Base-by-base conservation (phyloP, 1,139 yeast species). In the Oligophagozyma castellii region DNA sequence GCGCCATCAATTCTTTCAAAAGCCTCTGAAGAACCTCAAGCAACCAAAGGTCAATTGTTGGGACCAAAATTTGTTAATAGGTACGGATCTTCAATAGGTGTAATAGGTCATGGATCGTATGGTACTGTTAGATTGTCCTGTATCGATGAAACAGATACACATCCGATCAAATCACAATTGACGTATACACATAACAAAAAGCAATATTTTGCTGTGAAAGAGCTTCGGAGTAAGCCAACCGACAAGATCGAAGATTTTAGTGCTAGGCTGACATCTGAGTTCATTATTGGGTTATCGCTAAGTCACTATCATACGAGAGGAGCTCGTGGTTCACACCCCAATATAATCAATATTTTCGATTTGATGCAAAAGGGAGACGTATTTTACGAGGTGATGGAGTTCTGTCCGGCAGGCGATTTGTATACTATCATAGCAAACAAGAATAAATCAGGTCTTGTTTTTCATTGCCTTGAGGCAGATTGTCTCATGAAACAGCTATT, bases 321-420 rank as follows among this genome's bases (percentile, higher is more conserved):
- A 7, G 28, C 30, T n/a, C 30, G 32, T 15, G 14, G 23, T 7
- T 24, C 40, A 4, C 44, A 73, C 47, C 70, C 73, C 33, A 77
- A 81, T 40, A 67, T 80, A 16, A 69, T 76, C 18, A 65, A 67
- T 35, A 70, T 83, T 3, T 63, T 73, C 23, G 92, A 79, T 47
- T 56, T 80, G 30, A 67, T 75, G 73, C 63, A 63, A 30, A 33
- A 40, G 8, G 63, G 63, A 35, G 59, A 70, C 37, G 72, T 74
- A 40, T 70, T 77, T 42, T 66, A 73, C 23, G 80, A 73, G 46
- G 75, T 77, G 8, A 72, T 76, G 83, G 81, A 74, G 44, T 75
- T 70, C 44, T 71, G 80, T 30, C 67, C 73, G 3, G 75, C 79
- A 29, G 86, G 89, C 19, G 83, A 77, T 48, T 55, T 78, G 24